Evolutionary conservation across 2,329 filamentous ascomycete genomes (phyloP).

Genomic region (Claviceps sp.): DNA sequence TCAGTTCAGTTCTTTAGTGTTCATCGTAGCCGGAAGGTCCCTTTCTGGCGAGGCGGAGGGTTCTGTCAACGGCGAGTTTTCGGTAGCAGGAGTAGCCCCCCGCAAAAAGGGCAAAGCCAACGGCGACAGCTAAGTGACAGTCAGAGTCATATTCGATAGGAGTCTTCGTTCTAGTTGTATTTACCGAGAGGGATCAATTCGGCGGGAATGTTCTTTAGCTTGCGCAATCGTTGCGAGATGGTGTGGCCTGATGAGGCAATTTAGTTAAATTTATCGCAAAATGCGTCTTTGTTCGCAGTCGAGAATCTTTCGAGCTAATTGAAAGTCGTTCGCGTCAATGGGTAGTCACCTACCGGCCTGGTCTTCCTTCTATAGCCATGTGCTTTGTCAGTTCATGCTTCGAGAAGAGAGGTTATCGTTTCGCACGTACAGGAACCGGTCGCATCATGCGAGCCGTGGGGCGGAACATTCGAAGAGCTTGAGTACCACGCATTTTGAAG

Average conservation of each 20-base stretch:
- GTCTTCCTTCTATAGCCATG: conserved; percentile 44
- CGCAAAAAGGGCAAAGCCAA: conserved; percentile 69
- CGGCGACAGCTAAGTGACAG: conserved; percentile 55
- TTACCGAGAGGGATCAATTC: conserved; percentile 92
- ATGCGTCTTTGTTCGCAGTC: background rate
- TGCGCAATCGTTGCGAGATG: conserved; percentile 86
- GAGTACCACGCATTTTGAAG: conserved; percentile 50
- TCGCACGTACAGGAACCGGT: conserved; percentile 53
- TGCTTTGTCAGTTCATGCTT: conserved; percentile 14
- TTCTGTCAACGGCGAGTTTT: conserved; percentile 85
- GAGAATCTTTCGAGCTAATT: background rate
- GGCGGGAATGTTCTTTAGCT: conserved; percentile 77
- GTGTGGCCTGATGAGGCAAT: conserved; percentile 60
- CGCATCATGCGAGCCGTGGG: conserved; percentile 53
- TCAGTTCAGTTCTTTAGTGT: conserved; percentile 11
- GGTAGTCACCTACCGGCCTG: conserved; percentile 45
- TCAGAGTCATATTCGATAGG: background rate
- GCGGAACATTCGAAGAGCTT: conserved; percentile 53
- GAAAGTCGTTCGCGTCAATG: background rate
- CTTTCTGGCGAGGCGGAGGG: conserved; percentile 72
- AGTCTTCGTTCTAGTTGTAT: background rate
- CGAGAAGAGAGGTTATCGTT: conserved; percentile 1
- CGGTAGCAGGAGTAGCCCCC: conserved; percentile 69
- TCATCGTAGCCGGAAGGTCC: conserved; percentile 27
- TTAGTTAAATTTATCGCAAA: background rate